Base-by-base conservation (phyloP, 1,139 yeast species). In the Pichia norvegensis region DNA sequence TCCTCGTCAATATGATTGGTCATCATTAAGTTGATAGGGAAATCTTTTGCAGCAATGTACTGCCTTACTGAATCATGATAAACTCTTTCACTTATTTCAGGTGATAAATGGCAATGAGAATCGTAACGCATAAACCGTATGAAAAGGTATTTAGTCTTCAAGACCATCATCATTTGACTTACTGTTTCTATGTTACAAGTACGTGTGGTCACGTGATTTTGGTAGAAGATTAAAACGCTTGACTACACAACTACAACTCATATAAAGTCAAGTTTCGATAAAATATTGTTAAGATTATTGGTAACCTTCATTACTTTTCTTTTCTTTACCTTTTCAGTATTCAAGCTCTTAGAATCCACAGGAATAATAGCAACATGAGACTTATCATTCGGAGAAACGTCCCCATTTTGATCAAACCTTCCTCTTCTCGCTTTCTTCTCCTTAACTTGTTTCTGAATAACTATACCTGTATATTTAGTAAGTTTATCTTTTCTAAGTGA, bases 101-200 rank as follows among this genome's bases (percentile, higher is more conserved):
- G 65, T 10, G 70, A 58, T 11, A 76, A 63, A 60, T 82, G 90
- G 57, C 90, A 82, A 56, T 82, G 90, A 1, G 84, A 78, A 62
- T 82, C 90, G 25, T 67, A 69, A 8, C 38, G 13, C 23, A 35
- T 35, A 11, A 20, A 16, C n/a, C 5, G 7, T 16, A 16, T 11
- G 16, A 27, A 6, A 23, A 10, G 6, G 35, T n/a, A 31, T n/a
- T n/a, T 31, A 31, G n/a, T n/a, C n/a, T n/a, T n/a, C n/a, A n/a
- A n/a, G n/a, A n/a, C n/a, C n/a, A n/a, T n/a, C n/a, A n/a, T n/a
- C n/a, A n/a, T n/a, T n/a, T n/a, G n/a, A n/a, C n/a, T n/a, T n/a
- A n/a, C n/a, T 25, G 29, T 29, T 29, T 29, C 7, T 14, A 14
- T 14, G 17, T 6, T 14, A 29, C 33, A 29, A 29, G n/a, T 10